Evolutionary conservation across 148 eudicot genomes (phyloP), one percentile per base, ranked within the genome.

Genomic region (Fallopia convolvulus): DNA sequence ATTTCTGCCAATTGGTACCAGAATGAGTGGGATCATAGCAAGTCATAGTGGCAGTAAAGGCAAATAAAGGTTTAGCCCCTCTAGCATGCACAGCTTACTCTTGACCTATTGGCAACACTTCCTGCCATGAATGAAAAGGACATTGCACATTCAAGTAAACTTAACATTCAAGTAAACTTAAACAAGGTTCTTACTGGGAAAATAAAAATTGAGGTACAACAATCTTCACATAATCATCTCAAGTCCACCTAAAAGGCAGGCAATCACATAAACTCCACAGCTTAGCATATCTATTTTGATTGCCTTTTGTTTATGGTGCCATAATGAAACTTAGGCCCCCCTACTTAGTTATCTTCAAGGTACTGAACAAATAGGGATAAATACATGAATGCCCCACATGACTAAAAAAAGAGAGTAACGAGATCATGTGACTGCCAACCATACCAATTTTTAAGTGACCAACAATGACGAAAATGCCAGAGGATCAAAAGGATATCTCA

Each of bases 381-480:
- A 52, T 23, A 47, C 30, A n/a, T n/a, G n/a, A n/a, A n/a, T n/a
- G n/a, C n/a, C n/a, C n/a, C n/a, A 78, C 63, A 77, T 50, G 61
- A 60, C 23, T 20, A 23, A 17, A 40, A 40, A 30, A 44, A 71
- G 50, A 41, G 74, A 44, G 61, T 1, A 46, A 50, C 30, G 30
- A 18, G 11, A 15, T 68, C 49, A 63, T 68, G 33, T 55, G 65
- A 68, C 80, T 75, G 55, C 80, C 46, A 70, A 12, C 30, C 82
- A 8, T 83, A 94, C 97, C 97, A 90, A 81, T 49, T 92, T 89
- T 72, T 92, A 81, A 74, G 97, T 88, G 74, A 94, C 97, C 74
- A 94, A 70, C 96, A 94, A 92, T 17, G 99, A 94, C n/a, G 97
- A 94, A 84, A 92, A 94, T 63, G 99, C 92, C 75, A 92, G 83